These are phyloP conservation scores for Calonectria ilicicola DNA, from an alignment of 2,329 filamentous ascomycete genomes.

Conservation along the genomic window DNA sequence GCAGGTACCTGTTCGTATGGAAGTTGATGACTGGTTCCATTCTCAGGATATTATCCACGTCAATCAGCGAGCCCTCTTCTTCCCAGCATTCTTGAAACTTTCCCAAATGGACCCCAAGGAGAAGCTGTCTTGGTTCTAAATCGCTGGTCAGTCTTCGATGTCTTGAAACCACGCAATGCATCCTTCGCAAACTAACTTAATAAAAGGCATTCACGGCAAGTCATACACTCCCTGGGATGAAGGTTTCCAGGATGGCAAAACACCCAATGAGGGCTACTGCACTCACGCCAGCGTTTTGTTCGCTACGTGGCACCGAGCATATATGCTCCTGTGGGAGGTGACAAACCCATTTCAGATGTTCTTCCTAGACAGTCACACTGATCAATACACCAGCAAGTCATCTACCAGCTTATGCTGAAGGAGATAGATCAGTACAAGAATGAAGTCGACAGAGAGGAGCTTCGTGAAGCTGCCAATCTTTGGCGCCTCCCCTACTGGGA, in stretches of 20 bases:
- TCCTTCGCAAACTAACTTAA: background rate
- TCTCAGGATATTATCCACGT: background rate
- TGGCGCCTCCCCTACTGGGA: slow-evolving; percentile 27
- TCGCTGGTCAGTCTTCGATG: background rate
- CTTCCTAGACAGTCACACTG: background rate
- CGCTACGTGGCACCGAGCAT: slow-evolving; percentile 18
- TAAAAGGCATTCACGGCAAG: background rate
- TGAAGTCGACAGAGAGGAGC: background rate
- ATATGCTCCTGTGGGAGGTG: slow-evolving; percentile 24
- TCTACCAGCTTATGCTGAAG: background rate
- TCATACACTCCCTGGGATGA: background rate
- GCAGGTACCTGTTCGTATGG: background rate
- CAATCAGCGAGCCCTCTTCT: background rate
- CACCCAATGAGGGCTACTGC: slow-evolving; percentile 6
- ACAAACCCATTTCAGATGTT: background rate
- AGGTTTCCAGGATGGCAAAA: background rate
- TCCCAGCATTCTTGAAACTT: background rate
- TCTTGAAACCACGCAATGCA: too few relatives aligned
- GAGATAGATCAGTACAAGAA: background rate
- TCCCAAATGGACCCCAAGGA: background rate
- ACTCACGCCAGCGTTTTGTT: slow-evolving; percentile 9
- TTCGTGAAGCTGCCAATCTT: background rate
- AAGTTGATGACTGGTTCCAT: slow-evolving; percentile 1
- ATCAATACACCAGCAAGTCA: background rate
- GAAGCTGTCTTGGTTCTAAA: slow-evolving; percentile 4